Percentiles rank a stretch among this genome's conserved stretches.
phyloP scores from a whole-genome alignment of 805 yeast genomes.

The Yarrowia deformans region DNA sequence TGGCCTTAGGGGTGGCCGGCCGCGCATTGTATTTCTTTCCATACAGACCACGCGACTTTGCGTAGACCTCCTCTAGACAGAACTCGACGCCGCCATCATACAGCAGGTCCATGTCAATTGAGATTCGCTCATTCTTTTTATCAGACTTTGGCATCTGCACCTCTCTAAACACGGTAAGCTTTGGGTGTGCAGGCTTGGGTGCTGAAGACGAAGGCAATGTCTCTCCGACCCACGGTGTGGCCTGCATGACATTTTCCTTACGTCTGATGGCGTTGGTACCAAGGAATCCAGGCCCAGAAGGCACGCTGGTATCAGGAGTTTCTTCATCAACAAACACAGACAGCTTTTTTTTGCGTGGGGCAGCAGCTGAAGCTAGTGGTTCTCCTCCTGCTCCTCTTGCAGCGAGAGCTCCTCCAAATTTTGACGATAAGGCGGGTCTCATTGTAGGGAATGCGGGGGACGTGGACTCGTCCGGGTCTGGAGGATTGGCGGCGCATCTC shows the following conservation, averaged over 20 bases:
- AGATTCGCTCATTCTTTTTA: conserved; percentile 42
- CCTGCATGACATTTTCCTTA: conserved; percentile 67
- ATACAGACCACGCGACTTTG: conserved; percentile 55
- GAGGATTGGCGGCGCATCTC: conserved; percentile 50
- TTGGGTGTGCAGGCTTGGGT: conserved; percentile 18
- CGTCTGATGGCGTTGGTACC: conserved; percentile 59
- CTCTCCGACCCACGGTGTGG: conserved; percentile 72
- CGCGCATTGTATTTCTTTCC: conserved; percentile 38
- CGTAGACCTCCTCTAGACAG: conserved; percentile 70
- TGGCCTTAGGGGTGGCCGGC: conserved; percentile 18
- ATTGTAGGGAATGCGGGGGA: conserved; percentile 51
- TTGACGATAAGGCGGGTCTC: conserved; percentile 52
- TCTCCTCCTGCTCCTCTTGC: not conserved
- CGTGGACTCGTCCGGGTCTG: conserved; percentile 47
- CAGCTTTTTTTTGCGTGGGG: conserved; percentile 48
- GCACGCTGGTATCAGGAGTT: conserved; percentile 39
- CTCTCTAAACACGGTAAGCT: conserved; percentile 33
- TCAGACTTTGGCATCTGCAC: conserved; percentile 40
- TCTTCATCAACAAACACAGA: conserved; percentile 54
- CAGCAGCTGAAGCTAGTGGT: conserved; percentile 2
- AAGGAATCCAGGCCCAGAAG: conserved; percentile 55
- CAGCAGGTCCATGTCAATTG: conserved; percentile 44
- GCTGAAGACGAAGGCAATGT: conserved; percentile 43
- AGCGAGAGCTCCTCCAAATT: conserved; percentile 49
- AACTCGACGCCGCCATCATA: conserved; percentile 56